Evolutionary conservation across 164 flowering plant species (phyloP).

Genomic region (Chimonanthus praecox): DNA sequence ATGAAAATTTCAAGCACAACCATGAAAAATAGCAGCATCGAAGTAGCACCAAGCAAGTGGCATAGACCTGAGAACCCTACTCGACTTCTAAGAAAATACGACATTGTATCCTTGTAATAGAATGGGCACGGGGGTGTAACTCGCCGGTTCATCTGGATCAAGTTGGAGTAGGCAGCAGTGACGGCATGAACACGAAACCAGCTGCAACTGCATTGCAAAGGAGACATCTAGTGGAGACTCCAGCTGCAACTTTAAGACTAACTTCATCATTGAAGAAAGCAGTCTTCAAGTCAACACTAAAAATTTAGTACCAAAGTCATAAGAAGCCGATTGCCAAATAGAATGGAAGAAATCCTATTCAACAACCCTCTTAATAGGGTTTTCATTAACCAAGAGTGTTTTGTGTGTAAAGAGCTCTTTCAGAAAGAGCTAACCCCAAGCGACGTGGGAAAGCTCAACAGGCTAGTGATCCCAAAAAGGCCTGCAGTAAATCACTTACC

Average conservation of each 20-base stretch:
- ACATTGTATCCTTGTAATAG: slow-evolving; percentile 53
- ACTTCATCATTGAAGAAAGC: slow-evolving; percentile 26
- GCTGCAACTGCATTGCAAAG: slow-evolving; percentile 50
- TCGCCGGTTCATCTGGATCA: slow-evolving; percentile 50
- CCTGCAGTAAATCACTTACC: slow-evolving; percentile 59
- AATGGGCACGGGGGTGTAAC: slow-evolving; percentile 60
- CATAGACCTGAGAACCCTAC: too few species aligned
- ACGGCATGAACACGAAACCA: slow-evolving; percentile 25
- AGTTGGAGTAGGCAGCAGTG: slow-evolving; percentile 50
- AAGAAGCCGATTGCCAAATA: slow-evolving; percentile 8
- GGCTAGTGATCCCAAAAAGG: slow-evolving; percentile 80
- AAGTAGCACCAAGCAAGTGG: too few species aligned
- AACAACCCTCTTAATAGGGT: background rate
- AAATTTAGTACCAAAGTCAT: slow-evolving; percentile 27
- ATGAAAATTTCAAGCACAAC: too few species aligned
- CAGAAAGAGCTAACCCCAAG: slow-evolving; percentile 84
- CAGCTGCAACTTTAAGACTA: slow-evolving; percentile 44
- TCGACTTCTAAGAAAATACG: slow-evolving; percentile 20
- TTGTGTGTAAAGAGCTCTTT: slow-evolving; percentile 37
- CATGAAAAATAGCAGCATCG: too few species aligned
- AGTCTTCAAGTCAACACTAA: slow-evolving; percentile 36
- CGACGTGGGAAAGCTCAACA: slow-evolving; percentile 82
- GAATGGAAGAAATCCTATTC: background rate
- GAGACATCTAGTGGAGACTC: slow-evolving; percentile 36
- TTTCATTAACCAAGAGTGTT: slow-evolving; percentile 8